These are phyloP conservation scores for Saccharomyces hybrid DNA, from an alignment of 1,139 yeast genomes.

Conservation along the genomic window DNA sequence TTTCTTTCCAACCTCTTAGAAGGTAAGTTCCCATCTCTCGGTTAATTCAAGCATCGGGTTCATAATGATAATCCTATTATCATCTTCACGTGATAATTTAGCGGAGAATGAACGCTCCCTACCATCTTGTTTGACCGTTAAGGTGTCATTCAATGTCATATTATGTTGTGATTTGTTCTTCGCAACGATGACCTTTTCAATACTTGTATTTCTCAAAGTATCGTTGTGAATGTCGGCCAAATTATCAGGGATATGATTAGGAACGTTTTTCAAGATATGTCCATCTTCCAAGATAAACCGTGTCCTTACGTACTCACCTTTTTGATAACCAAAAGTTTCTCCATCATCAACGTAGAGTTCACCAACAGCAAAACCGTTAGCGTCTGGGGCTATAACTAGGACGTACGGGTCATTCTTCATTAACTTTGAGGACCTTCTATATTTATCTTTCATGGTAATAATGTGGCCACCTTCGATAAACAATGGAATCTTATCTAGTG, in stretches of 20 bases:
- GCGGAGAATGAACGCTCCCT: conserved; percentile 35
- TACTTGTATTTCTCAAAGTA: conserved; percentile 26
- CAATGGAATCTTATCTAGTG: conserved; percentile 62
- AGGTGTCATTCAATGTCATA: conserved; percentile 15
- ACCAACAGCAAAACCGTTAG: conserved; percentile 46
- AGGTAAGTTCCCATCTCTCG: conserved; percentile 42
- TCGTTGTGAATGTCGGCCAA: conserved; percentile 10
- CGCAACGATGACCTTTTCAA: conserved; percentile 58
- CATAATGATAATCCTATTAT: conserved; percentile 37
- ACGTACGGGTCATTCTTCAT: conserved; percentile 85
- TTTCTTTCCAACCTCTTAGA: conserved; percentile 8
- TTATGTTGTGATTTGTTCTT: conserved; percentile 29
- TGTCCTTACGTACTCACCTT: conserved; percentile 29
- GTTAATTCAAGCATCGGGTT: conserved; percentile 49
- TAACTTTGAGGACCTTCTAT: conserved; percentile 70
- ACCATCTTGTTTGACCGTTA: conserved; percentile 35
- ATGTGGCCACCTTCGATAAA: conserved; percentile 73
- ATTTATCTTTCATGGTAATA: conserved; percentile 60
- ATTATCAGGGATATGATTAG: conserved; percentile 12
- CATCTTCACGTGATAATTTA: conserved; percentile 9
- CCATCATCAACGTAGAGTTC: conserved; percentile 84
- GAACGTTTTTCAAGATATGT: conserved; percentile 26
- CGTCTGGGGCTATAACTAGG: conserved; percentile 53
- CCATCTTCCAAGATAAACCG: conserved; percentile 8
- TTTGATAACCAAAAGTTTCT: conserved; percentile 52